Base-by-base conservation (phyloP, 192 early-diverging fungal species). In the Coemansia umbellata region DNA sequence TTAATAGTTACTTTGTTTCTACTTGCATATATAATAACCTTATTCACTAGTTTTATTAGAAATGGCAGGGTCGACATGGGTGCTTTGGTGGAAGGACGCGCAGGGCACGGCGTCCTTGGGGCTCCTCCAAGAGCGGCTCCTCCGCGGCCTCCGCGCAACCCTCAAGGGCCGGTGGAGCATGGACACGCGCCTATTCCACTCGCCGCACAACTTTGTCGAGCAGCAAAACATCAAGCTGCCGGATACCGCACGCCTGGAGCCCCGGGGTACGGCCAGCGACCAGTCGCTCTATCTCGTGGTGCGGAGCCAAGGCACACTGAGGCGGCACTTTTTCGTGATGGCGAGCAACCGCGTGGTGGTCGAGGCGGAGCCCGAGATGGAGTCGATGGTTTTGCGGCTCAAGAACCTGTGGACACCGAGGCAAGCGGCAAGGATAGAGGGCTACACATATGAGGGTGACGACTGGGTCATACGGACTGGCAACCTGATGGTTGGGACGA, bases 71-170 rank as follows among this genome's bases (percentile, higher is more conserved):
- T 66, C 72, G 14, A 68, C 72, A 13, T 74, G 74, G 74, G 74
- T 77, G 31, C 33, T 77, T 10, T 63, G 67, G 74, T 77, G 74
- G 74, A 65, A 60, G 51, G 74, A 77, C 28, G 74, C 74, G 4
- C 62, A 77, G 39, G 74, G 74, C 33, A 77, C 74, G 14, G 74
- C 66, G 6, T 77, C 74, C 17, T 32, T 77, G 27, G 63, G 74
- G 1, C 63, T 58, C 2, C 47, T 77, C 9, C 74, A 77, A 31
- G 74, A 77, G 19, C 53, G 74, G 18, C 59, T 77, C 1, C 14
- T 77, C 10, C 66, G 74, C 27, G 74, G 74, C 1, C 59, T 77
- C 13, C 74, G 67, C 0, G 74, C 74, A 22, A 60, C 26, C 27
- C 62, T 77, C 40, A 57, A 56, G 37, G 74, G 63, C 22, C 62